Conservation (phyloP, 371 early-diverging fungal species). For the Rhizopus arrhizus region DNA sequence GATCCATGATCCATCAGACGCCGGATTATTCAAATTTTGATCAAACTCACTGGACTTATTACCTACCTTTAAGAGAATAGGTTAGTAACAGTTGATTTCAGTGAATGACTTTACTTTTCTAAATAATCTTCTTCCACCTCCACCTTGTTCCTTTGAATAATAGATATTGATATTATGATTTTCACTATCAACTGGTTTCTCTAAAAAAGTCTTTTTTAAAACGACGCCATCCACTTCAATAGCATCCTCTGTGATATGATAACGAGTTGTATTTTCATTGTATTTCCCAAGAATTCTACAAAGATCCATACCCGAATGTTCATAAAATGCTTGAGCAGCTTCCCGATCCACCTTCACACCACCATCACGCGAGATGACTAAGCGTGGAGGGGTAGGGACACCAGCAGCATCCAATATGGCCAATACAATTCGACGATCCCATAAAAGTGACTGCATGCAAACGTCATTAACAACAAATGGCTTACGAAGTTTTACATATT, state of each 20-base stretch:
- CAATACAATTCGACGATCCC: slow-evolving; percentile 93
- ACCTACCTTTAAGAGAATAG: slow-evolving; percentile 63
- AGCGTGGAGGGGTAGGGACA: slow-evolving; percentile 87
- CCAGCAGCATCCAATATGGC: slow-evolving; percentile 80
- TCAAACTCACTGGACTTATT: slow-evolving; percentile 95
- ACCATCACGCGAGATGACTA: slow-evolving; percentile 77
- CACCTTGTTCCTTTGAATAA: slow-evolving; percentile 79
- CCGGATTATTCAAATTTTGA: slow-evolving; percentile 67
- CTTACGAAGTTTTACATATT: slow-evolving; percentile 80
- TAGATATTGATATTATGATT: slow-evolving; percentile 98
- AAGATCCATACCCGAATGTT: slow-evolving; percentile 58
- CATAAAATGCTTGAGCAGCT: slow-evolving; percentile 42
- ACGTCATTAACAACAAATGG: slow-evolving; percentile 94
- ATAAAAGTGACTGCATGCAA: slow-evolving; percentile 85
- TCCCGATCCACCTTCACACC: slow-evolving; percentile 57
- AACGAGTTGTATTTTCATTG: slow-evolving; percentile 24
- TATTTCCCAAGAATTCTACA: slow-evolving; percentile 34
- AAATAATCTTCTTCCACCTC: slow-evolving; percentile 92
- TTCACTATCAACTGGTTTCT: slow-evolving; percentile 96
- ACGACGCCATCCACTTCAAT: slow-evolving; percentile 69
- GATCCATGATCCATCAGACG: slow-evolving; percentile 85
- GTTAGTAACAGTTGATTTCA: background rate
- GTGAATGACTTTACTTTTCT: slow-evolving; percentile 71
- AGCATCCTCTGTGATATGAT: slow-evolving; percentile 58
- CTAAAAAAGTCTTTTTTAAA: slow-evolving; percentile 94